These are phyloP conservation scores for Phanerochaete sordida DNA, from an alignment of 768 basidiomycete species.

Conservation along the genomic window DNA sequence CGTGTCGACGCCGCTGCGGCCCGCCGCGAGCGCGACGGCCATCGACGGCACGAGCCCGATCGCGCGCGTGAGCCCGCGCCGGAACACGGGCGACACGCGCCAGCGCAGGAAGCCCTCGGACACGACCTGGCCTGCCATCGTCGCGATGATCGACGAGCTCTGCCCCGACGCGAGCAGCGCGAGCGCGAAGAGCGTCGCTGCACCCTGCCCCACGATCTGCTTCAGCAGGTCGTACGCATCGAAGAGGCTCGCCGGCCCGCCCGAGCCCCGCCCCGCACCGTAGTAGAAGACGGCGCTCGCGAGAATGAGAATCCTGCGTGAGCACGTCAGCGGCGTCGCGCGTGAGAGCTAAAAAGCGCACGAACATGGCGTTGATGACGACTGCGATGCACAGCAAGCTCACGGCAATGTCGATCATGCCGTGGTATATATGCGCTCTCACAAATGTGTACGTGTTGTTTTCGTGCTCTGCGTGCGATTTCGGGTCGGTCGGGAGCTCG, in stretches of 20 bases:
- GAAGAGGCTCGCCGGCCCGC: slow-evolving; percentile 70
- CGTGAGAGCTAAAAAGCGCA: slow-evolving; percentile 6
- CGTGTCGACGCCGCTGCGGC: slow-evolving; percentile 63
- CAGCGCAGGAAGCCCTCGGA: slow-evolving; percentile 88
- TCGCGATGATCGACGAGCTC: slow-evolving; percentile 87
- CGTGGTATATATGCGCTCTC: slow-evolving; percentile 37
- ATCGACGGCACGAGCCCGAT: slow-evolving; percentile 83
- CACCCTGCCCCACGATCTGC: slow-evolving; percentile 64
- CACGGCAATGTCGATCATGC: slow-evolving; percentile 43
- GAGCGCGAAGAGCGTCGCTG: slow-evolving; percentile 85
- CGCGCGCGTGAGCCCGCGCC: slow-evolving; percentile 79
- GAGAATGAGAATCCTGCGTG: slow-evolving; percentile 69
- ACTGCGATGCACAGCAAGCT: slow-evolving; percentile 83
- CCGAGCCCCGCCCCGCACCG: slow-evolving; percentile 31
- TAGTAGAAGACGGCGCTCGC: slow-evolving; percentile 82
- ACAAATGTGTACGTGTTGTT: slow-evolving; percentile 35
- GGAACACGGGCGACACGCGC: slow-evolving; percentile 72
- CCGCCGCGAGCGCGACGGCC: slow-evolving; percentile 70
- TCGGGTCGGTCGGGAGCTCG: slow-evolving; percentile 31
- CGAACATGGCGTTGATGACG: slow-evolving; percentile 80
- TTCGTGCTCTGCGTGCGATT: slow-evolving; percentile 37
- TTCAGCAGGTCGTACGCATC: slow-evolving; percentile 78
- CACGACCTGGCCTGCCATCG: slow-evolving; percentile 86
- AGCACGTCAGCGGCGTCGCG: not conserved
- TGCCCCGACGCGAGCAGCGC: slow-evolving; percentile 85